phyloP scores from a whole-genome alignment of 2,329 filamentous ascomycete genomes.

The Stachybotrys echinatus region DNA sequence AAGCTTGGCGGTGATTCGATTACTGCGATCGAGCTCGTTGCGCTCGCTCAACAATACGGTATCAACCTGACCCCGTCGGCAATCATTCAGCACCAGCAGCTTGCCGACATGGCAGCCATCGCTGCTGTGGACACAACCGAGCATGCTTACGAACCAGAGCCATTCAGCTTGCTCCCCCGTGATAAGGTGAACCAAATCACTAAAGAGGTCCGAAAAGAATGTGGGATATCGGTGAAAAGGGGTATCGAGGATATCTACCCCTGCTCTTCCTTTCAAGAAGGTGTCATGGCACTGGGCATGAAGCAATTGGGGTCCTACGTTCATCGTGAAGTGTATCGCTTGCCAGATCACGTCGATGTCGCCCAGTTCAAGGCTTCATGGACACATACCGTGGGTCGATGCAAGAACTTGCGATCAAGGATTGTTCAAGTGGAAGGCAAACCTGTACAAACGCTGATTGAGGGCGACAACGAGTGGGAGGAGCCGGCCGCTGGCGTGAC shows the following conservation, averaged over 20 bases:
- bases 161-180: background rate
- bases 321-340: background rate
- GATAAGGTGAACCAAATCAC: background rate
- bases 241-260: slow-evolving; percentile 2
- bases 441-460: background rate
- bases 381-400: background rate
- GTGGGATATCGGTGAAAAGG: background rate
- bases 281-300: background rate
- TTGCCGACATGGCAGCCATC: background rate
- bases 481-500: background rate
- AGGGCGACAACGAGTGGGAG: background rate
- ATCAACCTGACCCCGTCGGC: slow-evolving; percentile 6
- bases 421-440: background rate
- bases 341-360: background rate
- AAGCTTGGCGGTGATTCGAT: slow-evolving; percentile 20
- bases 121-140: background rate
- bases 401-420: background rate
- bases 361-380: slow-evolving; percentile 1
- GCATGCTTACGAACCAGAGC: background rate
- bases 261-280: slow-evolving; percentile 2
- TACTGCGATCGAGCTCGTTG: slow-evolving; percentile 12
- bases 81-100: slow-evolving; percentile 10
- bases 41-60: slow-evolving; percentile 2
- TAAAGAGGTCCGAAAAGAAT: background rate
- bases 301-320: slow-evolving; percentile 1